These are phyloP conservation scores for Puccinia horiana DNA, from an alignment of 1,284 basidiomycete species.

Conservation along the genomic window DNA sequence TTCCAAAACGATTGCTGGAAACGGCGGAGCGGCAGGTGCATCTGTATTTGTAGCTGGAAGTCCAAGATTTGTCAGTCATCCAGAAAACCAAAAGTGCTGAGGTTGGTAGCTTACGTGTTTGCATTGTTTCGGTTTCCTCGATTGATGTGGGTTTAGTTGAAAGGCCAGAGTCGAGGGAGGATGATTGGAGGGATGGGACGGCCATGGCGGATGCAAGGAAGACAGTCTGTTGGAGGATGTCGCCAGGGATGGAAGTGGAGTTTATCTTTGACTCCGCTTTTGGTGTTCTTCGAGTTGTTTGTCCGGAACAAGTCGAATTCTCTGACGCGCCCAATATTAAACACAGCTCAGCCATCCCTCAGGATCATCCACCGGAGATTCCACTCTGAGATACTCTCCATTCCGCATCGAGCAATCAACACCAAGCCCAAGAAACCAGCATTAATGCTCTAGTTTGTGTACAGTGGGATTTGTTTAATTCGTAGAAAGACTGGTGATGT, in stretches of 20 bases:
- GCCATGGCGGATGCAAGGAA: constrained; percentile 18
- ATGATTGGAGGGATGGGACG: neutral
- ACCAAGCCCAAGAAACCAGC: too few relatives aligned
- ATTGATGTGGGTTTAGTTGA: constrained; percentile 8
- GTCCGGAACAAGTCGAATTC: neutral
- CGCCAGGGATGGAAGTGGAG: neutral
- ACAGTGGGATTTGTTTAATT: too few relatives aligned
- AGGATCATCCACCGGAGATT: too few relatives aligned
- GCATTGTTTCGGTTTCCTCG: constrained; percentile 4
- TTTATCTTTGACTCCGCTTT: too few relatives aligned
- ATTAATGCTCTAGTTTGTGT: too few relatives aligned
- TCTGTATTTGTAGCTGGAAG: neutral
- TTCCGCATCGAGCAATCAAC: too few relatives aligned
- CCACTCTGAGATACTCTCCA: too few relatives aligned
- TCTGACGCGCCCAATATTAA: too few relatives aligned
- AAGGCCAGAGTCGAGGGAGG: constrained; percentile 5
- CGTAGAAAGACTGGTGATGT: too few relatives aligned
- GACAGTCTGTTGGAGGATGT: neutral
- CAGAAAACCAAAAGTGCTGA: neutral
- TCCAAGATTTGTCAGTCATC: neutral
- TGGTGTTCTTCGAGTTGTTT: neutral
- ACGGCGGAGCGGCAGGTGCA: neutral
- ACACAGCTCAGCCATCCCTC: too few relatives aligned
- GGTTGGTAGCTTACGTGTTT: neutral
- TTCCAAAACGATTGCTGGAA: constrained; percentile 23